Percentiles rank a stretch among this genome's conserved stretches.
phyloP scores from a whole-genome alignment of 108 stramenopile species.

The Skeletonema potamos region DNA sequence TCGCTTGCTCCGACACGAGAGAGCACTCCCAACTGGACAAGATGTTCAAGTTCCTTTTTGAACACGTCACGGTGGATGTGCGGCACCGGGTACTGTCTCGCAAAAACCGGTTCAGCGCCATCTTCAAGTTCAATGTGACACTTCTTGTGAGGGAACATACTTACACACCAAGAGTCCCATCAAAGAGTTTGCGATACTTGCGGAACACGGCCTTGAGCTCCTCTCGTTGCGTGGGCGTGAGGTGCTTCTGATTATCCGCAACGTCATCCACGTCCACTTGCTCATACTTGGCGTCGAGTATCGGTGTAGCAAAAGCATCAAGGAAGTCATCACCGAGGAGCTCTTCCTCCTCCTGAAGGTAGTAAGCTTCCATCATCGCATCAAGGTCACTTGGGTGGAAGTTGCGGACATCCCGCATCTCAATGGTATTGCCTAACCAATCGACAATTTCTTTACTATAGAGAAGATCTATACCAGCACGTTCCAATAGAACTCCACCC shows the following conservation, averaged over 20 bases:
- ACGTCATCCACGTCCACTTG: conserved; percentile 14
- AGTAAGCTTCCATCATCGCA: background rate
- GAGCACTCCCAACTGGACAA: conserved; percentile 25
- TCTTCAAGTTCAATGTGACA: conserved; percentile 32
- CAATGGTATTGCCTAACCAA: conserved; percentile 16
- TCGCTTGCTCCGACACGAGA: background rate
- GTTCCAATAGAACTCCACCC: conserved; percentile 27
- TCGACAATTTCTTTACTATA: background rate
- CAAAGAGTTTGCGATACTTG: conserved; percentile 25
- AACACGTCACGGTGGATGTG: conserved; percentile 12
- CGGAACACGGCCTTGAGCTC: conserved; percentile 9
- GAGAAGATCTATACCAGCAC: conserved; percentile 18
- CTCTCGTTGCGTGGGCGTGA: conserved; percentile 10
- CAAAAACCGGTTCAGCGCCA: conserved; percentile 27
- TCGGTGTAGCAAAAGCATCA: conserved; percentile 7
- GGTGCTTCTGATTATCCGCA: conserved; percentile 30
- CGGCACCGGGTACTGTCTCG: conserved; percentile 31
- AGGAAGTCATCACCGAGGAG: background rate
- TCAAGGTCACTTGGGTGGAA: background rate
- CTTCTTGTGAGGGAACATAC: conserved; percentile 27
- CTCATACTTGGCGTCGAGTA: conserved; percentile 41
- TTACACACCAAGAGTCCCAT: conserved; percentile 42
- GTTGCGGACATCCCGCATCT: background rate
- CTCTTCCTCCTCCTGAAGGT: background rate
- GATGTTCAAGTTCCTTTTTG: conserved; percentile 36